phyloP scores from a whole-genome alignment of 2,329 filamentous ascomycete species.

The Curvularia sp. region DNA sequence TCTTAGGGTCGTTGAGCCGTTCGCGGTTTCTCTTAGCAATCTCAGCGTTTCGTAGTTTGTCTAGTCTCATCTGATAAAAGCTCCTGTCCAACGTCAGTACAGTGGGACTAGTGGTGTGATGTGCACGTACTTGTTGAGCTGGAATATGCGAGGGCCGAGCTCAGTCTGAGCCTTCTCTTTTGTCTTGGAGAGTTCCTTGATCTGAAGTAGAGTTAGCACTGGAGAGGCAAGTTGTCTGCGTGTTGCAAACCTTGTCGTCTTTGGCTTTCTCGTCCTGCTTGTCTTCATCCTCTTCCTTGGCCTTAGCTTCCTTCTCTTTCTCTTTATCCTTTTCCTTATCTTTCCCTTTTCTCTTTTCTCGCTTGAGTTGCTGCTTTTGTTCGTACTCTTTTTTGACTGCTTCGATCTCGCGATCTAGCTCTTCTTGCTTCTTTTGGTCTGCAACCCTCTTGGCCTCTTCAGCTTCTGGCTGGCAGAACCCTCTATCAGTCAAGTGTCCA shows the following conservation, averaged over 20 bases:
- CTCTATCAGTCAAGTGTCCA: conserved; percentile 79
- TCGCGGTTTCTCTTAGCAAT: conserved; percentile 82
- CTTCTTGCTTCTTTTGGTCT: conserved; percentile 63
- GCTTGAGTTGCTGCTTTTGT: conserved; percentile 65
- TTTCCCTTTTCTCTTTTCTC: conserved; percentile 54
- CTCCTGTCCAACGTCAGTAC: conserved; percentile 58
- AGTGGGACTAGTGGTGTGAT: background rate
- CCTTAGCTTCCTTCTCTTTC: conserved; percentile 59
- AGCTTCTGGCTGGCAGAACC: conserved; percentile 77
- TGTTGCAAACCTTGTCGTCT: conserved; percentile 60
- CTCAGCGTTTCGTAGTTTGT: conserved; percentile 79
- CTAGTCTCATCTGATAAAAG: conserved; percentile 85
- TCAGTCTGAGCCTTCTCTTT: conserved; percentile 57
- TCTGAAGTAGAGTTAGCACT: conserved; percentile 38
- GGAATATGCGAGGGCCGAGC: conserved; percentile 80
- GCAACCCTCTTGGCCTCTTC: conserved; percentile 67
- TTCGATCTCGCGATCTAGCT: conserved; percentile 58
- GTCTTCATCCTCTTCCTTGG: conserved; percentile 69
- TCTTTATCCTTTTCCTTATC: conserved; percentile 67
- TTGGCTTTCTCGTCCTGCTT: conserved; percentile 71
- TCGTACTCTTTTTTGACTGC: conserved; percentile 59
- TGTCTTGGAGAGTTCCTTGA: conserved; percentile 58
- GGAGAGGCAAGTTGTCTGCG: background rate
- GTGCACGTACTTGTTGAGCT: conserved; percentile 72
- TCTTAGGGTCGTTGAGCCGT: conserved; percentile 75